Base-by-base conservation (phyloP, 1,284 basidiomycete species). In the Tilletiopsis washingtonensis region DNA sequence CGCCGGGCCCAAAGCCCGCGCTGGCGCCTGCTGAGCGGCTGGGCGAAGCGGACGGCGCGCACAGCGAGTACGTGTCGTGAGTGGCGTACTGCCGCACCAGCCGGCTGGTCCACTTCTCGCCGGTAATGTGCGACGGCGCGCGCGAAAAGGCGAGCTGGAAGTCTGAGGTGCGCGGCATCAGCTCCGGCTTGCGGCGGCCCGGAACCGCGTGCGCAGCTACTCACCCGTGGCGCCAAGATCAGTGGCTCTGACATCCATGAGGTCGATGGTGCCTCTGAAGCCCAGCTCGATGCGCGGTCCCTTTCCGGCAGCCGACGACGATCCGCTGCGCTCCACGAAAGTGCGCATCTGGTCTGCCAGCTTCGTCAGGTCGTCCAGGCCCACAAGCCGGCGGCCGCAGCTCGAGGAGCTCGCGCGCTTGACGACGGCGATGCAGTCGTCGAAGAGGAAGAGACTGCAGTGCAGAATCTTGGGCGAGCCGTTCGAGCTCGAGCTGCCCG, bases 371-470 rank as follows among this genome's bases (percentile, higher is more conserved):
- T 91, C 85, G 62, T 94, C 88, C 40, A 98, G 76, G 0, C 94
- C 91, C 1, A 88, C 82, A 21, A 90, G 74, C 20, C 78, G 76
- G 41, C 82, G 80, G 0, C 86, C 91, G 38, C 82, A 80, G 64
- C 84, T 84, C 3, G 81, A 79, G 39, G 81, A 81, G 6, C 81
- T 79, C 2, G 86, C 84, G 25, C 94, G 81, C 75, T 97, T 97
- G 46, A 84, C 85, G 54, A 99, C 83, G 69, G 96, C 81, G 25
- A 99, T 77, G 67, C 89, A 88, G 75, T 98, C 94, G 63, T 93
- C 87, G 67, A 99, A 98, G 37, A 99, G 78, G 73, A 98, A 88
- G 29, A 99, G 77, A 0, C 86, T 88, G 73, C 88, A 91, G 63
- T 88, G 86, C 9, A 97, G 78, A 11, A 61, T 50, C 17, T 56